Evolutionary conservation across 2,329 filamentous ascomycete genomes (phyloP).

Genomic region (Bipolaris cookei): DNA sequence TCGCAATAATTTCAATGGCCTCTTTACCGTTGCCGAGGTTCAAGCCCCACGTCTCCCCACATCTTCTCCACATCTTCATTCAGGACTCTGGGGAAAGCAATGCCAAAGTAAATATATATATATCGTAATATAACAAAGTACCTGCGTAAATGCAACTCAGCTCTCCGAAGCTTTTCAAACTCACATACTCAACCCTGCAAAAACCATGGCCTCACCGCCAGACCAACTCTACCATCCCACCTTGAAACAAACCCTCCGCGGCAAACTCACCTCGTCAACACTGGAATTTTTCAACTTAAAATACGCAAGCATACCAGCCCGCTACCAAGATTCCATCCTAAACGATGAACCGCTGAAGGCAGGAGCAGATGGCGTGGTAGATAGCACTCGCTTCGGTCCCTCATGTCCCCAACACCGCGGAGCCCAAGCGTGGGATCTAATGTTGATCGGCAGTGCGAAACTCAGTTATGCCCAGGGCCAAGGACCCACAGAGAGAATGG

Average conservation of each 20-base stretch:
- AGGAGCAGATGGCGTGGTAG: constrained; percentile 24
- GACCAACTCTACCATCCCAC: constrained; percentile 20
- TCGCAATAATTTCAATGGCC: background rate
- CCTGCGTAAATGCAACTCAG: background rate
- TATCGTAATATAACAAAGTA: too few relatives aligned
- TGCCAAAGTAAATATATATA: background rate
- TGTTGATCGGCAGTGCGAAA: constrained; percentile 28
- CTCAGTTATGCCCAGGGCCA: constrained; percentile 25
- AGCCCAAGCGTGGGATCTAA: constrained; percentile 38
- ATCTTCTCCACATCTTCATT: background rate
- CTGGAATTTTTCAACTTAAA: constrained; percentile 47
- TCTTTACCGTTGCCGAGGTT: constrained; percentile 9
- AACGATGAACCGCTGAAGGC: constrained; percentile 10
- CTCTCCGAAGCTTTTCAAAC: background rate
- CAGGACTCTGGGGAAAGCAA: background rate
- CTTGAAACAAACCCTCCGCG: constrained; percentile 26
- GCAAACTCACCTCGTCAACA: constrained; percentile 24
- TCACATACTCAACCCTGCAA: background rate
- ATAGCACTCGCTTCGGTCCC: constrained; percentile 47
- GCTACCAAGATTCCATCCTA: constrained; percentile 42
- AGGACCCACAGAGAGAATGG: constrained; percentile 28
- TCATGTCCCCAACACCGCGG: constrained; percentile 47
- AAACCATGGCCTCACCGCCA: constrained; percentile 2
- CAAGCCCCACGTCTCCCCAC: constrained; percentile 18
- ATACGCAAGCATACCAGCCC: constrained; percentile 43